Conservation (phyloP, 2,329 filamentous ascomycete genomes). For the Fusarium stilboides region DNA sequence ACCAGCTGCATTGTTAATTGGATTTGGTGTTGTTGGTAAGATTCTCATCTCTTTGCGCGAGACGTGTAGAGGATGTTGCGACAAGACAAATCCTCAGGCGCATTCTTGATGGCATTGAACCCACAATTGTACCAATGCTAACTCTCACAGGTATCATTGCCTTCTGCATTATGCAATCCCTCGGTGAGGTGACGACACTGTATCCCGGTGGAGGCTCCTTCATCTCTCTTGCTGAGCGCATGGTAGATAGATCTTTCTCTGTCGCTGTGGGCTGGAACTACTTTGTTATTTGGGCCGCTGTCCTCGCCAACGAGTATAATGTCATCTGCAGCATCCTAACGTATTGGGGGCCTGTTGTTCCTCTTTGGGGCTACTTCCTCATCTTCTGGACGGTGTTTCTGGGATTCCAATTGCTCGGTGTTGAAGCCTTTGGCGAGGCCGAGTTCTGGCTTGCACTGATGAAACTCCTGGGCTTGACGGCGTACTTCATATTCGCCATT, state of each 20-base stretch:
- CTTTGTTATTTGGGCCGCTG: constrained; percentile 76
- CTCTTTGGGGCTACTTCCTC: constrained; percentile 77
- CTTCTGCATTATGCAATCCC: constrained; percentile 77
- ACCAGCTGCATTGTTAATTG: constrained; percentile 80
- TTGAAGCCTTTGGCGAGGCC: constrained; percentile 82
- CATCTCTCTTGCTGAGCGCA: constrained; percentile 77
- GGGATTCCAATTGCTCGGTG: constrained; percentile 78
- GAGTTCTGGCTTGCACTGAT: constrained; percentile 85
- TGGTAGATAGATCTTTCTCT: constrained; percentile 79
- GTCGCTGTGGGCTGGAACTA: constrained; percentile 81
- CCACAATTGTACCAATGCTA: constrained; percentile 14
- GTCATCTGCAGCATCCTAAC: constrained; percentile 76
- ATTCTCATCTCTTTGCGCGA: neutral
- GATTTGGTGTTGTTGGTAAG: constrained; percentile 76
- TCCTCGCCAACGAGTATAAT: constrained; percentile 80
- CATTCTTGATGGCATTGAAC: neutral
- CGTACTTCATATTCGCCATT: constrained; percentile 82
- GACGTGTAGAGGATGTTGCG: neutral
- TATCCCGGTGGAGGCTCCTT: constrained; percentile 81
- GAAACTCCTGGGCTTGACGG: constrained; percentile 78
- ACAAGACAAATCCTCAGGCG: neutral
- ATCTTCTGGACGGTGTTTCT: constrained; percentile 83
- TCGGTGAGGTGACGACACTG: constrained; percentile 81
- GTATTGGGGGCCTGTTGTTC: constrained; percentile 75
- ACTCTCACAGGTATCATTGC: constrained; percentile 69